Base-by-base conservation (phyloP, 192 early-diverging fungal species). In the Pilaira anomala region DNA sequence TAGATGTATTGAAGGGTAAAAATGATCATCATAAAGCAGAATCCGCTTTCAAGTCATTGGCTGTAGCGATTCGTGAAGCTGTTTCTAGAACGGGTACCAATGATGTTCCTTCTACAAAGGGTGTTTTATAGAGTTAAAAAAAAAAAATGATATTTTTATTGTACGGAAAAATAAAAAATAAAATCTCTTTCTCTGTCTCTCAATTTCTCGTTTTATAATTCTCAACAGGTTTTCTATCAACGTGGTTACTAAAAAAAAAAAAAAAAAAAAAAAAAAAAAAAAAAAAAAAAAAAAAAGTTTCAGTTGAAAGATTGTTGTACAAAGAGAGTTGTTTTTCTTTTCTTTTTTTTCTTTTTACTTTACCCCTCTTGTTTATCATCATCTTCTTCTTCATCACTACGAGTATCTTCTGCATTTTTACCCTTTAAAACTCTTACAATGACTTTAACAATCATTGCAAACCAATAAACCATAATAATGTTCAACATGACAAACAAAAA, bases 11-110 rank as follows among this genome's bases (percentile, higher is more conserved):
- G 14, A 92, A 93, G 71, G 97, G 97, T 26, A 78, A 82, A 57
- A 99, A 99, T 68, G 97, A 99, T 77, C 97, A 99, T 69, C 97
- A 99, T 71, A 77, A 91, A 22, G 85, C 95, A 7, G 97, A 98
- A 76, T 87, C 92, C 25, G 89, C 97, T 5, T 99, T 99, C 84
- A 99, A 99, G 78, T 93, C 96, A 0, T 78, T 95, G 33, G 97
- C 97, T n/a, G 85, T 98, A 19, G 97, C 97, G 12, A 62, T 99
- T 22, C 72, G 90, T 22, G 88, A 92, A 63, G 97, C 97, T 2
- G 78, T 91, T n/a, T 79, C 88, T 18, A 81, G 79, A 45, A 94
- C 93, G 9, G 95, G 97, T 2, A 80, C 85, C 9, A 86, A 91
- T 40, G 88, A 90, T 59, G 86, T 98, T n/a, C 97, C 97, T 0